phyloP scores from a whole-genome alignment of 2,329 filamentous ascomycete species.

The Ceratocystis colombiana region DNA sequence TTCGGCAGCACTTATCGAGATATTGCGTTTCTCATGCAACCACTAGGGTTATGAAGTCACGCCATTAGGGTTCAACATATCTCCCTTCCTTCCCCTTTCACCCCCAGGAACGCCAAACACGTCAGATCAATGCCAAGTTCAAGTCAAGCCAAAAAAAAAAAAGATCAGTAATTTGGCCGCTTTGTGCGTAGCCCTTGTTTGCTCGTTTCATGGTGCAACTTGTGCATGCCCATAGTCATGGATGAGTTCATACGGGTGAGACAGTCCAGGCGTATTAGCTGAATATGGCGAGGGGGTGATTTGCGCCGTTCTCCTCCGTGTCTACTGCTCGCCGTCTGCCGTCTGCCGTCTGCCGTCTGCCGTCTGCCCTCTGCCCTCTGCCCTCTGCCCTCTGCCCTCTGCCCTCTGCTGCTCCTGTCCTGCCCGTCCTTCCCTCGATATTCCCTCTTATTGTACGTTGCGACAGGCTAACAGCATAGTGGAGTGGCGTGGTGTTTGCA shows the following conservation, averaged over 20 bases:
- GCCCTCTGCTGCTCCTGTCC: not conserved
- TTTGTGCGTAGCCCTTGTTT: not conserved
- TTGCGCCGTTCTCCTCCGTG: too few relatives aligned
- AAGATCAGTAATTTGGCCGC: not conserved
- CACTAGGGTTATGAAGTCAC: not conserved
- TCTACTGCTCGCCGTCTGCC: too few relatives aligned
- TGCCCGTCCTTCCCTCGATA: too few relatives aligned
- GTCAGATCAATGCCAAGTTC: not conserved
- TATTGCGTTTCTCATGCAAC: not conserved
- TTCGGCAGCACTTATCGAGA: too few relatives aligned
- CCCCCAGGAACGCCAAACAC: not conserved
- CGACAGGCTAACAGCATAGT: too few relatives aligned
- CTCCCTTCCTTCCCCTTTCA: not conserved
- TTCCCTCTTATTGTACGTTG: not conserved
- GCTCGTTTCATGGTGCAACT: not conserved
- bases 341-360: too few relatives aligned
- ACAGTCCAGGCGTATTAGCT: too few relatives aligned
- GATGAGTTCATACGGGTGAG: too few relatives aligned
- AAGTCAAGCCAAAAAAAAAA: not conserved
- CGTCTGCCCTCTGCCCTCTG: too few relatives aligned
- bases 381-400: too few relatives aligned
- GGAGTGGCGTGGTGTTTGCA: not conserved
- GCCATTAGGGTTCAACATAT: not conserved
- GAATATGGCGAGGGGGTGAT: too few relatives aligned
- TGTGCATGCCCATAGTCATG: too few relatives aligned